Conservation (phyloP, 495 filamentous ascomycete genomes). For the Pyrenula aspistea region DNA sequence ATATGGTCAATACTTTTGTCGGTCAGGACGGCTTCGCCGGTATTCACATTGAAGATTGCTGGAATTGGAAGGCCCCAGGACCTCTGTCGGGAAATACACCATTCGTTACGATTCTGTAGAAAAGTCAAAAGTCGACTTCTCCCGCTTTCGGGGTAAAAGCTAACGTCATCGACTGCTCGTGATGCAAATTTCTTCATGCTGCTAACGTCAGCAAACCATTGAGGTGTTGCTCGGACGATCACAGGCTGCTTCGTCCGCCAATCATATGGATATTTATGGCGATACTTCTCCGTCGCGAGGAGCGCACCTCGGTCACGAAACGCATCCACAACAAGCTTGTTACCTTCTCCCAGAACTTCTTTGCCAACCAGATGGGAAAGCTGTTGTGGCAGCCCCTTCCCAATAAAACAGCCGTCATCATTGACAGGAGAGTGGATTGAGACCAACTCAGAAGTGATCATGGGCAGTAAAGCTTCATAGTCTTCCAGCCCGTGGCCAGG, state of each 20-base stretch:
- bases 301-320: conserved; percentile 41
- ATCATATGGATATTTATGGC: conserved; percentile 94
- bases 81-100: conserved; percentile 97
- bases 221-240: conserved; percentile 81
- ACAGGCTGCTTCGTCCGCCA: conserved; percentile 92
- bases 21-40: conserved; percentile 59
- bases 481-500: conserved; percentile 96
- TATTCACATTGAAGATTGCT: conserved; percentile 60
- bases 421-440: conserved; percentile 68
- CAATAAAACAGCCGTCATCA: conserved; percentile 66
- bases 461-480: conserved; percentile 63
- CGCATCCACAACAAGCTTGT: conserved; percentile 52
- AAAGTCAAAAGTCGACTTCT: conserved; percentile 68
- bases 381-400: conserved; percentile 54
- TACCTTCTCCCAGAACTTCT: conserved; percentile 52
- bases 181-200: conserved; percentile 64
- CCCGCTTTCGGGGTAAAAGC: conserved; percentile 65
- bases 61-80: conserved; percentile 97
- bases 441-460: conserved; percentile 39
- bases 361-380: conserved; percentile 49
- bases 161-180: conserved; percentile 52
- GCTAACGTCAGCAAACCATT: conserved; percentile 94
- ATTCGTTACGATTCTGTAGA: conserved; percentile 77
- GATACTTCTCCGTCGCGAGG: conserved; percentile 52
- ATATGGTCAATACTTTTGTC: conserved; percentile 76